These are phyloP conservation scores for Agarophyton chilense DNA, from an alignment of 23 red algal genomes.

Conservation along the genomic window DNA sequence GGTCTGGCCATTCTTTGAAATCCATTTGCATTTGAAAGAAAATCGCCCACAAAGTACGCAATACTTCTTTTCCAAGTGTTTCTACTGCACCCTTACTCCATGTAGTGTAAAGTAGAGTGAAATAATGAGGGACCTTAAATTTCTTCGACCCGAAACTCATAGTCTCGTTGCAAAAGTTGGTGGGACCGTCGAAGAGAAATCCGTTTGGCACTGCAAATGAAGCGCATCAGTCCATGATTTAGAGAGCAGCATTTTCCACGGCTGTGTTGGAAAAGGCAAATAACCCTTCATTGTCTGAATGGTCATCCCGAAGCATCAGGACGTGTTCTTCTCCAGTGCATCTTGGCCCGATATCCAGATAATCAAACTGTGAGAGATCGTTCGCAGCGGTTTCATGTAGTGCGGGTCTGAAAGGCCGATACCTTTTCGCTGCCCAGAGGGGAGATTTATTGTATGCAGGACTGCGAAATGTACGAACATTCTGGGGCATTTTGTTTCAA, in stretches of 20 bases:
- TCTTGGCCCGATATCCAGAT: background rate
- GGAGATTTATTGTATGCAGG: background rate
- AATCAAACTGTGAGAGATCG: background rate
- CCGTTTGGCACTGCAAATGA: background rate
- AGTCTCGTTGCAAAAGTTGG: background rate
- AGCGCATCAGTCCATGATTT: background rate
- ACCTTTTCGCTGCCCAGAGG: background rate
- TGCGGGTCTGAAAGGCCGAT: background rate
- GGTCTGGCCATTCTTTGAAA: background rate
- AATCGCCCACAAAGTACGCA: background rate
- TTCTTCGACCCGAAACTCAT: background rate
- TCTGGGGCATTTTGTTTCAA: background rate
- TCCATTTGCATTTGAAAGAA: background rate
- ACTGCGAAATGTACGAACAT: background rate
- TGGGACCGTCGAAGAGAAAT: background rate
- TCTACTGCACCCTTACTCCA: constrained; percentile 7
- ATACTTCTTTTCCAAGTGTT: background rate
- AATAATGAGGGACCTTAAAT: background rate
- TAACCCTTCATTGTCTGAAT: background rate
- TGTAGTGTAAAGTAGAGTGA: background rate
- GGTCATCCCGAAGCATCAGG: background rate
- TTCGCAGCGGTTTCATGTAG: background rate
- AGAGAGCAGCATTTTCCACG: background rate
- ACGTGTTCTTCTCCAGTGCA: background rate
- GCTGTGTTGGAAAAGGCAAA: background rate